Evolutionary conservation across 768 basidiomycete species (phyloP).

Genomic region (Phlebiopsis flavidoalba): DNA sequence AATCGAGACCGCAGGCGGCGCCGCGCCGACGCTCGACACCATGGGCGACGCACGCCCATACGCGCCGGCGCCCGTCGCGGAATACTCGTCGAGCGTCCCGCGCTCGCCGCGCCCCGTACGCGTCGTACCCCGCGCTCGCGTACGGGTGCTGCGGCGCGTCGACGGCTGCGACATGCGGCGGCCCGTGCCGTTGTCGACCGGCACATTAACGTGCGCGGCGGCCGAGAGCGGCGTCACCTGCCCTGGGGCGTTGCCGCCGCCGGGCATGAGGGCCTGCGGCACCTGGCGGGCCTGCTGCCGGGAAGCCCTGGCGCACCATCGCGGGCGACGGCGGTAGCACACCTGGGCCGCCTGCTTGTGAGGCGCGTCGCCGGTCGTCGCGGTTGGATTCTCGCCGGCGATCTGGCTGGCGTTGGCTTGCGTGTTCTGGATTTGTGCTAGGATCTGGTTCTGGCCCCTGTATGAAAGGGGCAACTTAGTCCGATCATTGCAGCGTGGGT

Average conservation of each 20-base stretch:
- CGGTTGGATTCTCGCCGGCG: slow-evolving; percentile 54
- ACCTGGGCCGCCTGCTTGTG: slow-evolving; percentile 48
- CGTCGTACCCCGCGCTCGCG: slow-evolving; percentile 63
- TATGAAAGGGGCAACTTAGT: not conserved
- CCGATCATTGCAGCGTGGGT: not conserved
- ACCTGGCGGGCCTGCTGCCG: slow-evolving; percentile 54
- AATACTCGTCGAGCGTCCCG: slow-evolving; percentile 47
- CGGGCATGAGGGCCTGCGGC: slow-evolving; percentile 55
- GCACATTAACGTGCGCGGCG: slow-evolving; percentile 70
- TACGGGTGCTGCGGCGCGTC: slow-evolving; percentile 60
- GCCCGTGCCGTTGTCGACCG: slow-evolving; percentile 47
- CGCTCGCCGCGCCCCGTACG: slow-evolving; percentile 28
- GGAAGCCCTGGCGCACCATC: slow-evolving; percentile 69
- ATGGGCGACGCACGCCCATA: slow-evolving; percentile 84
- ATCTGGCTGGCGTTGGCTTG: slow-evolving; percentile 41
- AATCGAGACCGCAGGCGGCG: slow-evolving; percentile 67
- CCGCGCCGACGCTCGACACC: slow-evolving; percentile 65
- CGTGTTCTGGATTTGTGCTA: slow-evolving; percentile 59
- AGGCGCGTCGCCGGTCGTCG: slow-evolving; percentile 65
- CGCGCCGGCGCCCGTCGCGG: slow-evolving; percentile 39
- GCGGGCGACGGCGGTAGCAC: slow-evolving; percentile 73
- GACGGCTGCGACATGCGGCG: slow-evolving; percentile 37
- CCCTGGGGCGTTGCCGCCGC: slow-evolving; percentile 41
- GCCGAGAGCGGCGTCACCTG: slow-evolving; percentile 68
- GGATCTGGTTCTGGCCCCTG: slow-evolving; percentile 62